Conservation (phyloP, 768 basidiomycete species). For the Peribolospora baueri region DNA sequence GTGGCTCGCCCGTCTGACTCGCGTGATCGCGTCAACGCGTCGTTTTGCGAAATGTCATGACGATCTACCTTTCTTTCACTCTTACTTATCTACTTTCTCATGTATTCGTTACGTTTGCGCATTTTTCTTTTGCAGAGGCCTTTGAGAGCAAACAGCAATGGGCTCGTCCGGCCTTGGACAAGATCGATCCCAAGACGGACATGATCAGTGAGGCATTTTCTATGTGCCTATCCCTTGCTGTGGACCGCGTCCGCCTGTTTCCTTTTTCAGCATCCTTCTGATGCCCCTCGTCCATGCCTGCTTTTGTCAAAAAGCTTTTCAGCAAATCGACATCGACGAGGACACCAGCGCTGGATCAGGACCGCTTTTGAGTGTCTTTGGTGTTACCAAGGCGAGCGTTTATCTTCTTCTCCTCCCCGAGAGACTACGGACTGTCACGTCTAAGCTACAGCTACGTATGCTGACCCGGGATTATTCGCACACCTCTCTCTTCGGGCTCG, state of each 20-base stretch:
- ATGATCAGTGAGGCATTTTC: no score
- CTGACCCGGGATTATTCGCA: neutral
- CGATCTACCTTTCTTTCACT: no score
- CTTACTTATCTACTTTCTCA: no score
- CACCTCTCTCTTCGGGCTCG: neutral
- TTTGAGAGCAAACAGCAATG: no score
- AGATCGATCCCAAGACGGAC: no score
- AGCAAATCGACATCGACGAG: constrained; percentile 83
- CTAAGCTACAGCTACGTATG: neutral
- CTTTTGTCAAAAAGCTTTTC: constrained; percentile 38
- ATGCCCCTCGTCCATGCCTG: neutral
- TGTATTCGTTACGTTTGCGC: no score
- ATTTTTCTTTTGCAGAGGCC: no score
- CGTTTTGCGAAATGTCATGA: no score
- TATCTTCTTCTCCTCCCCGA: neutral
- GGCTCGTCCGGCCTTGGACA: no score
- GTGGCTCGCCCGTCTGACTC: no score
- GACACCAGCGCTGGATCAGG: constrained; percentile 30
- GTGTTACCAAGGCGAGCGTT: constrained; percentile 51
- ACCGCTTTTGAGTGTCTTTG: constrained; percentile 44
- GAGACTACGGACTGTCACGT: neutral
- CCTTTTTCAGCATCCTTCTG: neutral
- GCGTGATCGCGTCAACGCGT: no score
- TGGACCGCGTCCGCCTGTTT: constrained; percentile 16
- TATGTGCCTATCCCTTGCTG: no score